These are phyloP conservation scores for Dactylellina parvicollis DNA, from an alignment of 2,329 filamentous ascomycete species.

Conservation along the genomic window DNA sequence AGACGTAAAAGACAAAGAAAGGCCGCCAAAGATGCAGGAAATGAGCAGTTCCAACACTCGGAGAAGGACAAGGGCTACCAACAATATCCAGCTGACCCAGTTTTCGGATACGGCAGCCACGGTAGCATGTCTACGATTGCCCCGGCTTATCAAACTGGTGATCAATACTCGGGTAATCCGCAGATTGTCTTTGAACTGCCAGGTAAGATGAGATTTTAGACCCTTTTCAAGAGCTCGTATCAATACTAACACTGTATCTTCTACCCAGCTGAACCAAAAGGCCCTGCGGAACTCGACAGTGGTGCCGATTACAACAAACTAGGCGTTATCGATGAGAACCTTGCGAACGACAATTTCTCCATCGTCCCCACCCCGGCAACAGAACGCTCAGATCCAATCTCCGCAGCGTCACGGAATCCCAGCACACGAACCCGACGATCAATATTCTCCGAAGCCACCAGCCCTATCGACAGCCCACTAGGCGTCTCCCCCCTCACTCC, in stretches of 20 bases:
- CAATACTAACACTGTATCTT: slow-evolving; percentile 20
- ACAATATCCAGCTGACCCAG: slow-evolving; percentile 30
- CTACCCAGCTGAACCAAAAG: slow-evolving; percentile 42
- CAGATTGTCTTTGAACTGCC: slow-evolving; percentile 45
- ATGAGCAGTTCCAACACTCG: slow-evolving; percentile 48
- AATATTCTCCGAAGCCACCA: slow-evolving; percentile 49
- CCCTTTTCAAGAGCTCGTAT: not conserved
- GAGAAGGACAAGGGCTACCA: slow-evolving; percentile 44
- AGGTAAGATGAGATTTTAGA: slow-evolving; percentile 29
- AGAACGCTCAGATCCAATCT: slow-evolving; percentile 44
- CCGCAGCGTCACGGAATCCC: slow-evolving; percentile 22
- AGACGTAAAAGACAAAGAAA: slow-evolving; percentile 32
- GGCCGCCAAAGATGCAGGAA: slow-evolving; percentile 36
- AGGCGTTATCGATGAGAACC: slow-evolving; percentile 42
- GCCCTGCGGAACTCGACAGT: slow-evolving; percentile 44
- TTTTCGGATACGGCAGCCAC: slow-evolving; percentile 37
- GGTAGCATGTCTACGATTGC: slow-evolving; percentile 46
- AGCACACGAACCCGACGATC: slow-evolving; percentile 43
- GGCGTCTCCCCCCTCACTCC: slow-evolving; percentile 45
- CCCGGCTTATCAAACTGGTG: slow-evolving; percentile 35
- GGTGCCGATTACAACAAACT: slow-evolving; percentile 37
- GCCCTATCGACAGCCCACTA: slow-evolving; percentile 30
- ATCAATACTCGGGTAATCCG: slow-evolving; percentile 37
- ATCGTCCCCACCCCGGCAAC: slow-evolving; percentile 54
- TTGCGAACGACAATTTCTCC: slow-evolving; percentile 25